Conservation (phyloP, 768 basidiomycete genomes). For the Crepidotus variabilis region DNA sequence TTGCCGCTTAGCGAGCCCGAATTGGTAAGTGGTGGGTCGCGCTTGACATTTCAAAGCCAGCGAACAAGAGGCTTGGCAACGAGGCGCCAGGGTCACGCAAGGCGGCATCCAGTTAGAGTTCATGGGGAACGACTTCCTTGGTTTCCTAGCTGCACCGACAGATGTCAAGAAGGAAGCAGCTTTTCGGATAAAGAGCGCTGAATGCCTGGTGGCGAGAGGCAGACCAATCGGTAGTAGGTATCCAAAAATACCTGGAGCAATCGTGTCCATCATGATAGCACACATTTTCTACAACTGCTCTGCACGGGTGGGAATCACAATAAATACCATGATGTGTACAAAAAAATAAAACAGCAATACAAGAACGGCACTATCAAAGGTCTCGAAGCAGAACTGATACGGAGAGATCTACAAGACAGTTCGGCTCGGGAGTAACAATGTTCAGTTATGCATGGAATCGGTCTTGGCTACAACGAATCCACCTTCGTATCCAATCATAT, state of each 20-base stretch:
- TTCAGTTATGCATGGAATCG: neutral
- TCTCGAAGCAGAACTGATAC: too few species aligned
- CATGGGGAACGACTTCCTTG: neutral
- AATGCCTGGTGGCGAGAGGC: neutral
- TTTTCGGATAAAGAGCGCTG: neutral
- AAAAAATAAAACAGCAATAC: too few species aligned
- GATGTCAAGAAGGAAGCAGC: neutral
- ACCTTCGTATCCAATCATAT: slow-evolving; percentile 45
- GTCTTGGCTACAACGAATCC: slow-evolving; percentile 40
- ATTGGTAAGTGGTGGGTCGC: slow-evolving; percentile 7
- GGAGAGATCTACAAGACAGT: too few species aligned
- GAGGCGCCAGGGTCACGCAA: slow-evolving; percentile 7
- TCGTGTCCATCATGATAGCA: neutral
- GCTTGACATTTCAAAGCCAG: slow-evolving; percentile 14
- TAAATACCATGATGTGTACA: too few species aligned
- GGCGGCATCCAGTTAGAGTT: neutral
- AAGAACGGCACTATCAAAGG: too few species aligned
- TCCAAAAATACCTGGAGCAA: neutral
- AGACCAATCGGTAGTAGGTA: neutral
- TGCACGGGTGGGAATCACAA: too few species aligned
- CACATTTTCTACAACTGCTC: neutral
- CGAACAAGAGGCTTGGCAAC: slow-evolving; percentile 7
- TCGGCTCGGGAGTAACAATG: neutral
- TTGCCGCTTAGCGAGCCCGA: slow-evolving; percentile 2
- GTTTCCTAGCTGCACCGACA: neutral